phyloP scores from a whole-genome alignment of 2,329 filamentous ascomycete species.

The Ophiostoma sp. region DNA sequence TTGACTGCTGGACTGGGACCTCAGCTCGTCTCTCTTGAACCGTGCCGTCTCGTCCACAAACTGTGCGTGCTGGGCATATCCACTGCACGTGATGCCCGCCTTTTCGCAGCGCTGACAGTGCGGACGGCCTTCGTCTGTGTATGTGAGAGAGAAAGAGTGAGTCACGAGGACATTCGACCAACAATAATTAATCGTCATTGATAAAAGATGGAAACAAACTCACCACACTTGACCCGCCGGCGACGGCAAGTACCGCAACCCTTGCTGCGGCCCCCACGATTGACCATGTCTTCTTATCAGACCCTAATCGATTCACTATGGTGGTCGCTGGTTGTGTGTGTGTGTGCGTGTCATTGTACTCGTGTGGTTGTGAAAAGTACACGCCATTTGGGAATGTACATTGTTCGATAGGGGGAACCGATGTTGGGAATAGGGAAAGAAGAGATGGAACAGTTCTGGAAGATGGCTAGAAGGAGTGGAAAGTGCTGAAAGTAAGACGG shows the following conservation, averaged over 20 bases:
- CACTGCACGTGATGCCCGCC: not conserved
- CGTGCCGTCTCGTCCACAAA: conserved; percentile 11
- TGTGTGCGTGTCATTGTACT: not conserved
- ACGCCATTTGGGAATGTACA: not conserved
- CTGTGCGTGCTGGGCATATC: not conserved
- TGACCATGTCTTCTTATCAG: not conserved
- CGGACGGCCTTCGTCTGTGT: not conserved
- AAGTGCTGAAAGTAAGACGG: not conserved
- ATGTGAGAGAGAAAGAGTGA: not conserved
- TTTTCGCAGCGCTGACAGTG: not conserved
- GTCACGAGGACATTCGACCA: not conserved
- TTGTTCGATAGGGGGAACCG: not conserved
- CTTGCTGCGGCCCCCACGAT: conserved; percentile 9
- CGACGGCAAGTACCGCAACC: not conserved
- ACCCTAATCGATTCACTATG: not conserved
- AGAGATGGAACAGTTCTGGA: not conserved
- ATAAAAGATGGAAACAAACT: not conserved
- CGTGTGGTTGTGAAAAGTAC: too few species aligned
- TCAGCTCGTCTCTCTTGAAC: not conserved
- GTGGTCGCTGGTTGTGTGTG: not conserved
- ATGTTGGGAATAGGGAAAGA: not conserved
- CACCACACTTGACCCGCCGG: not conserved
- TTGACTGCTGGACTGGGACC: too few species aligned
- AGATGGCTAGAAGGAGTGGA: not conserved
- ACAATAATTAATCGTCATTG: not conserved